Base-by-base conservation (phyloP, 805 yeast genomes). In the Clavispora asparagi region DNA sequence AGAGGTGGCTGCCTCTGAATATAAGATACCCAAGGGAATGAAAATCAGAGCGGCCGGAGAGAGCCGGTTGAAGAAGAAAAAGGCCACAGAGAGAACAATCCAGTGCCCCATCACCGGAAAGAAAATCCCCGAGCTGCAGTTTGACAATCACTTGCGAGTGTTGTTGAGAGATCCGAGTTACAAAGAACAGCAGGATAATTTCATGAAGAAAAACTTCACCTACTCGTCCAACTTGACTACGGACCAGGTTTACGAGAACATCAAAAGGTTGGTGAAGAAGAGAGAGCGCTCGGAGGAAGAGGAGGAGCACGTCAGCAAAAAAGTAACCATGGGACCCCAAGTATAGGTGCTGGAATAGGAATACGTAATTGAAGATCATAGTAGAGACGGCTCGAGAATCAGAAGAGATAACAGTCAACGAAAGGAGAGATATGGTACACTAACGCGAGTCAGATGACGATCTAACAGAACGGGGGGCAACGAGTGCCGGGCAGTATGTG, bases 101-200 rank as follows among this genome's bases (percentile, higher is more conserved):
- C 75, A 71, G 51, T 88, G 96, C 59, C 97, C 97, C n/a, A 70
- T 87, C 36, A 87, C 96, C 0, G 83, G 83, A 1, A 76, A 81
- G 56, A 57, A 75, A 58, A 76, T 91, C 1, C 85, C 91, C 0
- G 94, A 86, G 54, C 72, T 75, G 37, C 70, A 83, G 51, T 88
- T 85, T 59, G 84, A 79, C 49, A 77, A 75, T 50, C 97, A 92
- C 61, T 70, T 91, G 53, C 77, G 79, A 48, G 77, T 82, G 13
- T 68, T 85, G 45, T 68, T 87, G 32, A 67, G 91, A 39, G 96
- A 91, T 63, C 96, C 97, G 3, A 72, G 79, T 53, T 87, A 87
- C 65, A 76, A 80, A 52, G 81, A 80, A 46, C 89, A 88, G 61
- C 82, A 80, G 57, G 78, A 73, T 37, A 75, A 78, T 44, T 85